A percentile compares a stretch with the other conserved stretches of the same genome.
Conservation (phyloP, 768 basidiomycete species). For the Gymnopilus dilepis region DNA sequence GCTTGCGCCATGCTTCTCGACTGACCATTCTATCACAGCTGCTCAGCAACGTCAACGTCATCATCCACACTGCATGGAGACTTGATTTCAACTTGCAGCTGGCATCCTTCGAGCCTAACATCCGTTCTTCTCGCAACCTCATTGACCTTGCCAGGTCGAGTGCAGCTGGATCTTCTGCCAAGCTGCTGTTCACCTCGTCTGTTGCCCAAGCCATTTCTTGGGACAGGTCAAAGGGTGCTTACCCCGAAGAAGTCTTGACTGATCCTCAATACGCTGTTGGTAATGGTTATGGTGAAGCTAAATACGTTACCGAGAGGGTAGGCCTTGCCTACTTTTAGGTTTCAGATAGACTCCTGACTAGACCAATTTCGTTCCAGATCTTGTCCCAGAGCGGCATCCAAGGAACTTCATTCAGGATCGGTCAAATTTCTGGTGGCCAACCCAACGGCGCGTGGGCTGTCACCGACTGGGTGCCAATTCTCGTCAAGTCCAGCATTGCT, state of each 20-base stretch:
- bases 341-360: background rate
- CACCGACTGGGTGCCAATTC: slow-evolving; percentile 45
- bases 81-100: slow-evolving; percentile 51
- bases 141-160: slow-evolving; percentile 44
- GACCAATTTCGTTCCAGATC: slow-evolving; percentile 10
- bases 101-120: slow-evolving; percentile 47
- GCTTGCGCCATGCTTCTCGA: background rate
- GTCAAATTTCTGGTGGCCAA: slow-evolving; percentile 41
- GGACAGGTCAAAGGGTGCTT: slow-evolving; percentile 31
- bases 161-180: slow-evolving; percentile 29
- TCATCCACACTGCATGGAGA: slow-evolving; percentile 54
- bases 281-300: slow-evolving; percentile 37
- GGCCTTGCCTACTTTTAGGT: slow-evolving; percentile 6
- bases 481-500: slow-evolving; percentile 41
- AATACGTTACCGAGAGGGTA: slow-evolving; percentile 41
- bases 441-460: slow-evolving; percentile 44
- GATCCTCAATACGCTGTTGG: slow-evolving; percentile 33
- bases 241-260: slow-evolving; percentile 39
- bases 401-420: slow-evolving; percentile 38
- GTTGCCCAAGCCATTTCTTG: slow-evolving; percentile 35
- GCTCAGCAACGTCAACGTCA: slow-evolving; percentile 34
- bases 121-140: slow-evolving; percentile 44
- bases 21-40: slow-evolving; percentile 23
- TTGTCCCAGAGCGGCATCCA: slow-evolving; percentile 32
- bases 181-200: slow-evolving; percentile 47